Evolutionary conservation across 257 asterid genomes (phyloP).

Genomic region (Solanum virginianum): DNA sequence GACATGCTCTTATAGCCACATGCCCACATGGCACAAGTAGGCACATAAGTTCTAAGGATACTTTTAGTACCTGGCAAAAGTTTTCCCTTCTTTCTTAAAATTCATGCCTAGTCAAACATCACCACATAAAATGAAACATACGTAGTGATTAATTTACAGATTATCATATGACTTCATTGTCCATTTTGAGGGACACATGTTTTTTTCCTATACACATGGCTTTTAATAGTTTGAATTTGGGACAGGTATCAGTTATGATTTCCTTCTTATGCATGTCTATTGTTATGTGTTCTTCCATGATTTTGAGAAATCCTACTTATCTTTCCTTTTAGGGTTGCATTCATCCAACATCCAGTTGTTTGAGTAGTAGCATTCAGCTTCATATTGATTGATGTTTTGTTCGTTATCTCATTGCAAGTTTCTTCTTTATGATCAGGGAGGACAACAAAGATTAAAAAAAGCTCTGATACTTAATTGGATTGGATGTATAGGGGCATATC

Average conservation of each 20-base stretch:
- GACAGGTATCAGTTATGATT: neutral
- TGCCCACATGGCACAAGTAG: neutral
- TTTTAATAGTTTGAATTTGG: neutral
- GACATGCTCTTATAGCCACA: neutral
- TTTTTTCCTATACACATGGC: neutral
- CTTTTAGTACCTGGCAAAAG: neutral
- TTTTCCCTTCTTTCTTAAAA: neutral
- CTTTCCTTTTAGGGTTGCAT: neutral
- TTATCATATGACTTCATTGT: neutral
- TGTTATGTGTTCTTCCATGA: neutral
- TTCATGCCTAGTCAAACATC: neutral
- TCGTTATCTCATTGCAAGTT: neutral
- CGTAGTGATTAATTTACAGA: neutral
- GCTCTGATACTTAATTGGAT: neutral
- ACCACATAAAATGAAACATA: neutral
- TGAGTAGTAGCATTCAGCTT: neutral
- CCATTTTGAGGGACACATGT: neutral
- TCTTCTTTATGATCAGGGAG: slow-evolving; percentile 1
- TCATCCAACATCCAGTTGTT: neutral
- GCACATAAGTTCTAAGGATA: neutral
- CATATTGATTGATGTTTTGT: neutral
- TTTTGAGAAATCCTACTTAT: neutral
- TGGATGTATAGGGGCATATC: neutral
- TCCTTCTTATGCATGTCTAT: neutral
- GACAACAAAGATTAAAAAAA: neutral